phyloP scores from a whole-genome alignment of 805 yeast genomes.

The Danielia reshetovae region DNA sequence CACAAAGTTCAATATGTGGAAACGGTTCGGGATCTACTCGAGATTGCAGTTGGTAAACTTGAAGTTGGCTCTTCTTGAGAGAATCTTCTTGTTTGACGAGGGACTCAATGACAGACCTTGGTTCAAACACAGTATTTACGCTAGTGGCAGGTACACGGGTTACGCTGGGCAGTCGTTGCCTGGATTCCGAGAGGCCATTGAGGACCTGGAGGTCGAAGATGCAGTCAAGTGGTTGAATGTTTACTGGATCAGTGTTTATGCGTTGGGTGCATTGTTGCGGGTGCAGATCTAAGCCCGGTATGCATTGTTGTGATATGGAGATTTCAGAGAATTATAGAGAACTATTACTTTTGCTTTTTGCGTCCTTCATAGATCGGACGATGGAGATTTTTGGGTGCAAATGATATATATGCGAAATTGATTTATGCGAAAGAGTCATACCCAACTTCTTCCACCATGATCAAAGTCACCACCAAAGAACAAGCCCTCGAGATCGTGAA shows the following conservation, averaged over 20 bases:
- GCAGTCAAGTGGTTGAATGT: slow-evolving; percentile 36
- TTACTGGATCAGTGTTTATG: slow-evolving; percentile 1
- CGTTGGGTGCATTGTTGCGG: slow-evolving; percentile 1
- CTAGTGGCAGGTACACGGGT: slow-evolving; percentile 59
- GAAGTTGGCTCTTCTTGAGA: slow-evolving; percentile 41
- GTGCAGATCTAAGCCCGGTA: too few relatives aligned
- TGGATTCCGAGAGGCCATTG: slow-evolving; percentile 51
- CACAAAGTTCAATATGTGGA: slow-evolving; percentile 13
- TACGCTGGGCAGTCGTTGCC: slow-evolving; percentile 58
- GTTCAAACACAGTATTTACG: slow-evolving; percentile 58
- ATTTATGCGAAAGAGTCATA: neutral
- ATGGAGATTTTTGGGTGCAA: neutral
- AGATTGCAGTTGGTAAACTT: slow-evolving; percentile 29
- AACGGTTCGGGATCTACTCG: slow-evolving; percentile 14
- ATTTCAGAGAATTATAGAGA: too few relatives aligned
- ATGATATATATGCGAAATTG: too few relatives aligned
- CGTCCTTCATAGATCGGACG: too few relatives aligned
- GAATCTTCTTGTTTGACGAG: slow-evolving; percentile 40
- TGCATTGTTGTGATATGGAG: too few relatives aligned
- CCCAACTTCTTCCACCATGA: neutral
- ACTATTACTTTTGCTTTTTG: too few relatives aligned
- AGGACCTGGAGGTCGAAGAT: slow-evolving; percentile 37
- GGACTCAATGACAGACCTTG: slow-evolving; percentile 52
- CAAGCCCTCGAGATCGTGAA: slow-evolving; percentile 21
- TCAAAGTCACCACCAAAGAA: slow-evolving; percentile 8